These are phyloP conservation scores for Nicotiana undulata DNA, from an alignment of 257 asterid species.

Conservation along the genomic window DNA sequence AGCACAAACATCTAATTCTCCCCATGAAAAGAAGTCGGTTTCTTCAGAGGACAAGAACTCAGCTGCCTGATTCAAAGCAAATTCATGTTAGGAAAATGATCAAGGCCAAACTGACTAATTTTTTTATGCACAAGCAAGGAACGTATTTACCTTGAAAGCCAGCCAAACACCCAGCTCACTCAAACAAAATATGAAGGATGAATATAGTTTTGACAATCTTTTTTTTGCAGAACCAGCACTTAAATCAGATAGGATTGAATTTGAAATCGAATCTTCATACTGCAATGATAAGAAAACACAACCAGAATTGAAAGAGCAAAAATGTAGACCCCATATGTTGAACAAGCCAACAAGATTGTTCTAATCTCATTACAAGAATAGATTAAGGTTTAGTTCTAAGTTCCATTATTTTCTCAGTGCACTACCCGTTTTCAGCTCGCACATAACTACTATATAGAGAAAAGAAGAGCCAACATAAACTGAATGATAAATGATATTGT, in stretches of 20 bases:
- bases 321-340: neutral
- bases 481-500: neutral
- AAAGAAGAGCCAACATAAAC: neutral
- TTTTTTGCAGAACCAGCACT: conserved; percentile 31
- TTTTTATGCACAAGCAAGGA: neutral
- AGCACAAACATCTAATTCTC: conserved; percentile 28
- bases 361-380: neutral
- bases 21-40: conserved; percentile 36
- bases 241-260: conserved; percentile 21
- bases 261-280: conserved; percentile 29
- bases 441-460: neutral
- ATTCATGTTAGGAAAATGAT: neutral
- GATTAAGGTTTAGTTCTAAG: neutral
- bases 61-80: conserved; percentile 49
- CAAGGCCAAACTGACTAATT: neutral
- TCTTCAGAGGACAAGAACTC: conserved; percentile 38
- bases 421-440: neutral
- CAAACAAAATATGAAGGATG: conserved; percentile 47
- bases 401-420: neutral
- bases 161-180: conserved; percentile 66
- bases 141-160: conserved; percentile 56
- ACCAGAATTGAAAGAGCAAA: conserved; percentile 1
- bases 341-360: neutral
- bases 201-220: conserved; percentile 29
- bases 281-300: conserved; percentile 25